Percentiles rank a stretch among this genome's conserved stretches.
Conservation (phyloP, 2,329 filamentous ascomycete species). For the Delphinella strobiligena region DNA sequence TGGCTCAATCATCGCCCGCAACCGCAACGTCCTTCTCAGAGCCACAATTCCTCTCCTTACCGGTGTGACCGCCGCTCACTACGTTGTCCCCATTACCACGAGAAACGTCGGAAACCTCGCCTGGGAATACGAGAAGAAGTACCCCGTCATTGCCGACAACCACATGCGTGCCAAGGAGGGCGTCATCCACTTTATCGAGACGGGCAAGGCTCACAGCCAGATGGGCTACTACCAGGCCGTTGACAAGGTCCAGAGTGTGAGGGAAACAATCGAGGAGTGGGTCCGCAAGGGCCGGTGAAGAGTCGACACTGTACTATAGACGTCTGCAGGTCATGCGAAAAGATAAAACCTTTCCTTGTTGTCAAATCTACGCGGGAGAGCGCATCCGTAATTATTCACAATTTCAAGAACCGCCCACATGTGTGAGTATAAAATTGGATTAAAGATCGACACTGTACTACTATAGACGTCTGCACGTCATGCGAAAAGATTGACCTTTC, state of each 20-base stretch:
- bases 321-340: background rate
- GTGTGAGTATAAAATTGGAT: too few species aligned
- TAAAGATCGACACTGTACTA: too few species aligned
- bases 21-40: slow-evolving; percentile 74
- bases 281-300: slow-evolving; percentile 72
- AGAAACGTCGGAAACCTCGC: slow-evolving; percentile 72
- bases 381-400: too few species aligned
- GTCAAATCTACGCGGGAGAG: too few species aligned
- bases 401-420: too few species aligned
- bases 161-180: slow-evolving; percentile 62
- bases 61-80: slow-evolving; percentile 72
- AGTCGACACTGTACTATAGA: background rate
- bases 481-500: too few species aligned
- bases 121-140: slow-evolving; percentile 87
- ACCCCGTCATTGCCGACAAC: slow-evolving; percentile 70
- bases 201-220: slow-evolving; percentile 62
- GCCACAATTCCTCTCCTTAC: slow-evolving; percentile 65
- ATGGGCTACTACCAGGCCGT: slow-evolving; percentile 63
- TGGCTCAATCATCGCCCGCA: slow-evolving; percentile 78
- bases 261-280: slow-evolving; percentile 75
- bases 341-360: background rate
- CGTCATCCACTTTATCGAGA: slow-evolving; percentile 56
- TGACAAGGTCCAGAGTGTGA: slow-evolving; percentile 63
- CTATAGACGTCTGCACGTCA: too few species aligned
- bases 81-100: slow-evolving; percentile 79